Evolutionary conservation across 2,329 filamentous ascomycete species (phyloP).

Genomic region (Aspergillus versicolor): DNA sequence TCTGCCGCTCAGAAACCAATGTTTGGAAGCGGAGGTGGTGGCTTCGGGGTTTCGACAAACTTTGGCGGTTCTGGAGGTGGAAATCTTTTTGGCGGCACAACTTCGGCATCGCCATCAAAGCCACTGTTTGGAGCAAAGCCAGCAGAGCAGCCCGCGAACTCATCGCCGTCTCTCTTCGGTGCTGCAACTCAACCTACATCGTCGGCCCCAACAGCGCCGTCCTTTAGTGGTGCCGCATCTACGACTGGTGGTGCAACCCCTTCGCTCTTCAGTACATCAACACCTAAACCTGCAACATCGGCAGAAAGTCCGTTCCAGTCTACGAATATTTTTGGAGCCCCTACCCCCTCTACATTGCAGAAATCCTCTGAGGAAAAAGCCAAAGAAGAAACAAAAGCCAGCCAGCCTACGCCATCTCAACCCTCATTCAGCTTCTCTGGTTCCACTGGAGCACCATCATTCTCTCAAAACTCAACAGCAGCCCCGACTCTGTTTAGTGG

Average conservation of each 20-base stretch:
- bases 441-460: slow-evolving; percentile 17
- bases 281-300: slow-evolving; percentile 17
- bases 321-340: slow-evolving; percentile 19
- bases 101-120: slow-evolving; percentile 22
- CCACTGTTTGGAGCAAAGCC: slow-evolving; percentile 24
- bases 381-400: slow-evolving; percentile 15
- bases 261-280: slow-evolving; percentile 19
- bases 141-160: slow-evolving; percentile 16
- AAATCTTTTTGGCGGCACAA: slow-evolving; percentile 20
- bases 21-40: slow-evolving; percentile 22
- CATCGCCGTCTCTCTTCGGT: slow-evolving; percentile 31
- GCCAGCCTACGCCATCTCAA: slow-evolving; percentile 13
- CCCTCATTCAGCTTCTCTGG: slow-evolving; percentile 17
- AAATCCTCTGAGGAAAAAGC: slow-evolving; percentile 15
- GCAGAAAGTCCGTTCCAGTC: slow-evolving; percentile 25
- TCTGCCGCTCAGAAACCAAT: slow-evolving; percentile 20
- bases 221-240: slow-evolving; percentile 15
- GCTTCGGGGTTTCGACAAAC: slow-evolving; percentile 20
- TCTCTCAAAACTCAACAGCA: slow-evolving; percentile 17
- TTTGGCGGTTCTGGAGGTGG: slow-evolving; percentile 16
- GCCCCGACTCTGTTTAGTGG: slow-evolving; percentile 13
- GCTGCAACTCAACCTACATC: slow-evolving; percentile 19
- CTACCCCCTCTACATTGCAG: slow-evolving; percentile 10
- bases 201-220: slow-evolving; percentile 14
- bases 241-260: slow-evolving; percentile 15